These are phyloP conservation scores for Sicyos baderoa DNA, from an alignment of 306 rosid species.

Conservation along the genomic window DNA sequence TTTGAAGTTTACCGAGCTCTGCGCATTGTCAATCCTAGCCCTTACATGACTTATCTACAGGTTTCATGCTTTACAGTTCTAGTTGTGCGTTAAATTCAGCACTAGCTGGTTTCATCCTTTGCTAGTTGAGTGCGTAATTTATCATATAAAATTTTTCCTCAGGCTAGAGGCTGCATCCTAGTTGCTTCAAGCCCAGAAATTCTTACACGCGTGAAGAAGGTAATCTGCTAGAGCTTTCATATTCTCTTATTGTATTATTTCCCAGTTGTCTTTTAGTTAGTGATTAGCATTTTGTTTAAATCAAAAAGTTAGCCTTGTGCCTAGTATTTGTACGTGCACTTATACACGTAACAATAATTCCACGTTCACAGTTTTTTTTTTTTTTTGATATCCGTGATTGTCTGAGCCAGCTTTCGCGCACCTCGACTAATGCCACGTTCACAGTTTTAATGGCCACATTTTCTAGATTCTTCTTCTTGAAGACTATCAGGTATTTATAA, in stretches of 20 bases:
- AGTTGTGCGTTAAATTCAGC: background rate
- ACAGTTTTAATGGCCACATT: background rate
- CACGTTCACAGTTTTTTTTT: background rate
- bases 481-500: background rate
- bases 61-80: constrained; percentile 20
- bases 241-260: background rate
- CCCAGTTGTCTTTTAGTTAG: background rate
- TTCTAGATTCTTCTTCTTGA: background rate
- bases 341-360: background rate
- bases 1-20: constrained; percentile 92
- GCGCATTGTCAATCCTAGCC: constrained; percentile 93
- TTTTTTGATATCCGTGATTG: too few relatives aligned
- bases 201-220: constrained; percentile 90
- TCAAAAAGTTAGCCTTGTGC: background rate
- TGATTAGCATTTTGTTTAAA: background rate
- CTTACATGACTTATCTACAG: constrained; percentile 94
- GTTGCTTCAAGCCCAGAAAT: constrained; percentile 99
- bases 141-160: constrained; percentile 24
- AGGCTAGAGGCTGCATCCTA: constrained; percentile 91
- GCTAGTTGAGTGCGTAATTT: constrained; percentile 3
- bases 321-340: background rate
- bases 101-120: background rate
- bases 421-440: background rate
- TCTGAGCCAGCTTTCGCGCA: too few relatives aligned
- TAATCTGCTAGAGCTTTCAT: constrained; percentile 17